Conservation (phyloP, 2,329 filamentous ascomycete genomes). For the Xylaria sp. region DNA sequence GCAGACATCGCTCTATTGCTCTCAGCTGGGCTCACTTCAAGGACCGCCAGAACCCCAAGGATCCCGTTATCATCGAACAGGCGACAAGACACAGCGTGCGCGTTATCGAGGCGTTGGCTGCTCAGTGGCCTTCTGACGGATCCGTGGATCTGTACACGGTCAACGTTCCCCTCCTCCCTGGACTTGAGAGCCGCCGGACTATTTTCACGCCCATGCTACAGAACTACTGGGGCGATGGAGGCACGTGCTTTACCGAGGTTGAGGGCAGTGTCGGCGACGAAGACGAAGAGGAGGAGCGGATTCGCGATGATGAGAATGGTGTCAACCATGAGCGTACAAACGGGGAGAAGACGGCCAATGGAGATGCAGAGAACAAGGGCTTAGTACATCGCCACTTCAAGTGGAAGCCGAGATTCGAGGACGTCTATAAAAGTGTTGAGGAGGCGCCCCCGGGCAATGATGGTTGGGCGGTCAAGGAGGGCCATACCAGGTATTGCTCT, state of each 20-base stretch:
- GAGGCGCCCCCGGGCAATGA: conserved; percentile 76
- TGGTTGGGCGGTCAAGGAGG: conserved; percentile 86
- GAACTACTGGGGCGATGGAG: conserved; percentile 84
- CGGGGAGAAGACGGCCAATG: conserved; percentile 24
- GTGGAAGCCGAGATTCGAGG: conserved; percentile 82
- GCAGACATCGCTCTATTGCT: conserved; percentile 66
- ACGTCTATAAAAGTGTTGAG: conserved; percentile 84
- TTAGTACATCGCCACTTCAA: conserved; percentile 86
- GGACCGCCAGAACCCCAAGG: conserved; percentile 69
- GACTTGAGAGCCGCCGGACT: conserved; percentile 65
- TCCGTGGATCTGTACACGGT: conserved; percentile 81
- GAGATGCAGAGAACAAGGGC: conserved; percentile 35
- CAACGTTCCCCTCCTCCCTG: conserved; percentile 80
- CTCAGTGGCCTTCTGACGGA: conserved; percentile 63
- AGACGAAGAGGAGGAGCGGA: conserved; percentile 65
- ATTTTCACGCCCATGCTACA: conserved; percentile 83
- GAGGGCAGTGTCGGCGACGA: conserved; percentile 60
- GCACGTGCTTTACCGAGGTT: conserved; percentile 79
- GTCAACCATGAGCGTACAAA: conserved; percentile 28
- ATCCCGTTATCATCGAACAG: conserved; percentile 71
- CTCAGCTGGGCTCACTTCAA: conserved; percentile 88
- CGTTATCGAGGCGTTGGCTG: conserved; percentile 72
- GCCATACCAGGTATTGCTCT: conserved; percentile 64
- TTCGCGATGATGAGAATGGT: conserved; percentile 54
- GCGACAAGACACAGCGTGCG: conserved; percentile 69